Evolutionary conservation across 2,329 filamentous ascomycete genomes (phyloP), one percentile per base, ranked within the genome.

Genomic region (Xylariaceae sp.): DNA sequence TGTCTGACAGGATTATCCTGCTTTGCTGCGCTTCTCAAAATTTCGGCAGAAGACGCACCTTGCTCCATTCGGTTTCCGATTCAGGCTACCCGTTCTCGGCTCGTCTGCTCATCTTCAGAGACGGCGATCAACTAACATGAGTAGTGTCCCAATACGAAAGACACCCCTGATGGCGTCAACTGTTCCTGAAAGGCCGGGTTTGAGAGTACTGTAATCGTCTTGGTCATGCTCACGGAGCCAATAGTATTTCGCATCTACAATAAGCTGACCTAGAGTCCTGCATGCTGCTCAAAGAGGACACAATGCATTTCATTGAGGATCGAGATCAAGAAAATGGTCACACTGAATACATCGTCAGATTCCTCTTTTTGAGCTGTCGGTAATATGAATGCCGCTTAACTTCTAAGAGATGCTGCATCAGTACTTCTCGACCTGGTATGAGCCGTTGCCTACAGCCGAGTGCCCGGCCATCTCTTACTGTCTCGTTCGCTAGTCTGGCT

Each of bases 11-110:
- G 48, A 50, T 54, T 48, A 49, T 40, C 48, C 40, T 57, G 37
- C 49, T 47, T 45, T 48, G 35, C 37, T 50, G 44, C 33, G 49
- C 49, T 55, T 48, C 47, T n/a, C n/a, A 45, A 43, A 32, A 52
- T 52, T 56, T 51, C 50, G 52, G 56, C 48, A 55, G 54, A 47
- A 55, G 47, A 47, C 45, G 49, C 46, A 51, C 50, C 38, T 50
- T 53, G 40, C 53, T 55, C 44, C 41, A 36, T 44, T 47, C 45
- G 49, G 56, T 45, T 49, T 53, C 44, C 36, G 37, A 32, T 40
- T 19, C 33, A 46, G 33, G 36, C 39, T 45, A 32, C 27, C 27
- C 16, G 27, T 16, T 32, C 27, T 16, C 27, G 41, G 43, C 39
- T 35, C 51, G 50, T 49, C 52, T 47, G 44, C 38, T 59, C 53